phyloP scores from a whole-genome alignment of 1,284 basidiomycete species.

The Ganoderma multipileum region DNA sequence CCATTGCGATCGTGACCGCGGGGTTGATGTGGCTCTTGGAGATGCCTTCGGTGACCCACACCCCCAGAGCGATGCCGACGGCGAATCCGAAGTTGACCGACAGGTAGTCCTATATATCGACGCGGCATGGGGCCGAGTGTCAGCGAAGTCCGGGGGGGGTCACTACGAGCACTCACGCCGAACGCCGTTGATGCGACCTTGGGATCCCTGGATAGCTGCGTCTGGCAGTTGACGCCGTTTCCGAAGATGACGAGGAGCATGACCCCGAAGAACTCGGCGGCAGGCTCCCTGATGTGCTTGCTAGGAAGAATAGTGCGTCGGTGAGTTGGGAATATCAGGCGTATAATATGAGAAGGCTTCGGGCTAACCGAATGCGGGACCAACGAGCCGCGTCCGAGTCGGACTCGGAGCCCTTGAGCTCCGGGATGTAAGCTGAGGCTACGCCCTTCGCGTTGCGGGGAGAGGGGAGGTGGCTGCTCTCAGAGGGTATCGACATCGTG shows the following conservation, averaged over 20 bases:
- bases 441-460: neutral
- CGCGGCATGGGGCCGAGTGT: too few species aligned
- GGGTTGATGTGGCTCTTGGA: constrained; percentile 85
- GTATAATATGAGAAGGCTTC: neutral
- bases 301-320: constrained; percentile 33
- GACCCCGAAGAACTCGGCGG: constrained; percentile 74
- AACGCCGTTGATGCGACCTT: constrained; percentile 57
- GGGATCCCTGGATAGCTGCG: constrained; percentile 58
- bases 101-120: constrained; percentile 53
- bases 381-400: neutral
- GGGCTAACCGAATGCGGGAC: neutral
- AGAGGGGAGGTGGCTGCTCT: too few species aligned
- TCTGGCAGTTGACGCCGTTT: constrained; percentile 68
- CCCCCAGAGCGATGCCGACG: constrained; percentile 67
- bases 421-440: too few species aligned
- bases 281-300: constrained; percentile 62
- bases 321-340: neutral
- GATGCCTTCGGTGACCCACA: constrained; percentile 69
- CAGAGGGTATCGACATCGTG: too few species aligned
- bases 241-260: constrained; percentile 74
- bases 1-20: constrained; percentile 76
- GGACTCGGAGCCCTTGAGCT: too few species aligned
- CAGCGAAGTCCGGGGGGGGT: too few species aligned
- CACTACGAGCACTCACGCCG: constrained; percentile 57
- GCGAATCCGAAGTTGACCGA: constrained; percentile 75